A percentile compares a stretch with the other conserved stretches of the same genome.
Evolutionary conservation across 148 eudicot species (phyloP).

Genomic region (Heliosperma pusillum): DNA sequence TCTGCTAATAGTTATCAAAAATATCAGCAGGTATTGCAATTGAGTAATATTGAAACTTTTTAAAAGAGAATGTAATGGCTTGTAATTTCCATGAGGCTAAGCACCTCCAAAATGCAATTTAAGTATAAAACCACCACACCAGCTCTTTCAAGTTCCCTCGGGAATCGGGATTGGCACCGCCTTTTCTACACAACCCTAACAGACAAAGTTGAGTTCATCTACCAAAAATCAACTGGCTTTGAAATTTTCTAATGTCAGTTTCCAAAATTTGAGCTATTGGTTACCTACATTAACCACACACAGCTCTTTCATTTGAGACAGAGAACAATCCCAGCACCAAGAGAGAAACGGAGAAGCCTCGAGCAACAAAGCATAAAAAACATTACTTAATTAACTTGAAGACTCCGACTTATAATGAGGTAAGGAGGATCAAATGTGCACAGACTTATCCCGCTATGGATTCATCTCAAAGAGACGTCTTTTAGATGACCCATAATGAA

Average conservation of each 20-base stretch:
- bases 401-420: not conserved
- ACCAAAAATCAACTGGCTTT: not conserved
- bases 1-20: not conserved
- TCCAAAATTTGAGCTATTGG: too few species aligned
- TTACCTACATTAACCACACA: not conserved
- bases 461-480: not conserved
- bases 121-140: not conserved
- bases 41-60: too few species aligned
- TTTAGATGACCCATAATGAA: not conserved
- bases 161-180: too few species aligned
- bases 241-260: not conserved
- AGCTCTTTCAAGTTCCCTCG: not conserved
- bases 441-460: not conserved
- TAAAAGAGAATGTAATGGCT: not conserved
- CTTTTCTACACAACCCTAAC: not conserved
- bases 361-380: not conserved
- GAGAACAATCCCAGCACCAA: not conserved
- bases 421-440: not conserved
- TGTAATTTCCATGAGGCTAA: not conserved
- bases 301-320: not conserved
- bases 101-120: too few species aligned
- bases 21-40: too few species aligned
- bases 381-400: not conserved
- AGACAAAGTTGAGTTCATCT: not conserved
- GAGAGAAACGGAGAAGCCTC: not conserved